Evolutionary conservation across 148 eudicot genomes (phyloP), one percentile per base, ranked within the genome.

Genomic region (Fallopia convolvulus): DNA sequence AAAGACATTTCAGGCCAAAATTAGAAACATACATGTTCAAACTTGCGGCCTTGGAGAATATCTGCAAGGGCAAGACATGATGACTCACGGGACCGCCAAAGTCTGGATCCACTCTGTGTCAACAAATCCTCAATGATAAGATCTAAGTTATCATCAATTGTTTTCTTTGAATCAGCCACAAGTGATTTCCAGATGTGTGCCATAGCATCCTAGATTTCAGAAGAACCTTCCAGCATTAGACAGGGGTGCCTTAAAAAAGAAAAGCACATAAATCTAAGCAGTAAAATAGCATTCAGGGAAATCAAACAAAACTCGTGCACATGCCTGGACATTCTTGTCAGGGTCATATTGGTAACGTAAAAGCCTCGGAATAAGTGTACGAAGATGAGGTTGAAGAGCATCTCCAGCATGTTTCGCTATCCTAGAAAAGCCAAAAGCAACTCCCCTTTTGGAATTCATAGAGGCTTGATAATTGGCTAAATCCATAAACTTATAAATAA

Each of bases 71-170:
- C 99, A 80, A 92, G 97, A 84, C 97, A 94, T 61, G 99, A 94
- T 79, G 99, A 87, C 84, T 94, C 96, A 5, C 99, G 94, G 13
- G 99, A 92, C 30, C 99, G 99, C 99, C 99, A 92, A 76, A 94
- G 97, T 87, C 97, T 85, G 18, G 99, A 92, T 66, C 96, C 99
- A 83, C 93, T 89, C 81, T 94, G 97, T 55, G 70, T 71, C 79
- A 94, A 80, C 75, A 94, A 81, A 87, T 94, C 97, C 72, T 94
- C 97, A 41, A 92, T 76, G 49, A 94, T 91, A 79, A 85, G 83
- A 81, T 92, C 97, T 72, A 89, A 79, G 77, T 88, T 84, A 75
- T 90, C 94, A 75, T 94, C 99, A 80, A 90, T 88, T 40, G 97
- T 86, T 78, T 74, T 87, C 82, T 94, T 92, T 17, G 99, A 80